Percentiles rank a stretch among this genome's conserved stretches.
phyloP scores from a whole-genome alignment of 2,329 filamentous ascomycete genomes.

The Chaetomium strumarium region DNA sequence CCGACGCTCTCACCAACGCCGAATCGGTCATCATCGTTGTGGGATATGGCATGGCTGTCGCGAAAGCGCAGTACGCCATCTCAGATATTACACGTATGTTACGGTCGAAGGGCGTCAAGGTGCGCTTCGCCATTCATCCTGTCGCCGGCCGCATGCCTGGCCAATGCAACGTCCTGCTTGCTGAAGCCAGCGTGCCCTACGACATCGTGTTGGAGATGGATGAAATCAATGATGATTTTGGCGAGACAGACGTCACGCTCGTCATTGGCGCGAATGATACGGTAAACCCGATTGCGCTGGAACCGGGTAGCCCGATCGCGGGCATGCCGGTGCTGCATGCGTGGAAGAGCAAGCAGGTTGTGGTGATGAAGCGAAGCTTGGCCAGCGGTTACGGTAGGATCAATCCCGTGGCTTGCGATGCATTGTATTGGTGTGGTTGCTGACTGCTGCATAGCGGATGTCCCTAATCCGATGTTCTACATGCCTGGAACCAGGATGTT shows the following conservation, averaged over 20 bases:
- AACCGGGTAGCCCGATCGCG: conserved; percentile 76
- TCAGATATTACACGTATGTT: conserved; percentile 72
- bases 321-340: conserved; percentile 90
- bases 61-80: conserved; percentile 87
- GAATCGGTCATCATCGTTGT: conserved; percentile 87
- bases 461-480: conserved; percentile 90
- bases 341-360: conserved; percentile 89
- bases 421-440: not conserved
- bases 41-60: conserved; percentile 90
- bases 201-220: conserved; percentile 95
- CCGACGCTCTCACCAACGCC: conserved; percentile 66
- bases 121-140: conserved; percentile 85
- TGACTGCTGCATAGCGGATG: conserved; percentile 56
- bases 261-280: conserved; percentile 93
- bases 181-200: conserved; percentile 82
- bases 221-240: conserved; percentile 90
- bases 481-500: conserved; percentile 88
- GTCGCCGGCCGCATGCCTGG: conserved; percentile 90
- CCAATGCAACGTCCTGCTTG: conserved; percentile 85
- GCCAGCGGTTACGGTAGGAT: conserved; percentile 74
- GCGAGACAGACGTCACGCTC: conserved; percentile 76
- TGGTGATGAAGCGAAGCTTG: conserved; percentile 91
- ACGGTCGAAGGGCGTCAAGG: conserved; percentile 68
- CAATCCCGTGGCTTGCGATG: not conserved
- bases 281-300: conserved; percentile 82